Evolutionary conservation across 768 basidiomycete genomes (phyloP).

Genomic region (Tricholoma saponaceum): DNA sequence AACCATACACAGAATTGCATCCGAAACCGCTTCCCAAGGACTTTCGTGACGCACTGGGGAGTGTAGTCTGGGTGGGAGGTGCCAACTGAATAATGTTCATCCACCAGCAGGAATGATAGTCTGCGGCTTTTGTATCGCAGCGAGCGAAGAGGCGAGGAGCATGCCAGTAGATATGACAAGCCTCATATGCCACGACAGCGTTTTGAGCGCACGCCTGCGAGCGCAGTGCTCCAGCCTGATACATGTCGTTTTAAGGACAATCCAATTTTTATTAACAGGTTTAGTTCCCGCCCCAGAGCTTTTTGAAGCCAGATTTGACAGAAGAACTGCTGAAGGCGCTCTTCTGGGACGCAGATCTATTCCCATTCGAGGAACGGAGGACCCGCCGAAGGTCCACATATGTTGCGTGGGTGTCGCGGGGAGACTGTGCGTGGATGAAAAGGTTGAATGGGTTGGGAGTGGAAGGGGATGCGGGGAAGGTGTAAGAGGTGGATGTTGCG

Average conservation of each 20-base stretch:
- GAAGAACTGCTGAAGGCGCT: conserved; percentile 8
- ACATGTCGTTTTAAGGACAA: no score
- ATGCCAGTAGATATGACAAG: background rate
- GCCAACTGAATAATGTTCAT: background rate
- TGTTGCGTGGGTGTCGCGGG: conserved; percentile 34
- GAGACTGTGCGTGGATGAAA: conserved; percentile 31
- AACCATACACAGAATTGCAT: background rate
- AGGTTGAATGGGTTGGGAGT: conserved; percentile 28
- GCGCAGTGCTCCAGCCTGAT: conserved; percentile 6
- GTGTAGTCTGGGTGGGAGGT: background rate
- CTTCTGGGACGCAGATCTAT: conserved; percentile 1
- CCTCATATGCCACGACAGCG: background rate
- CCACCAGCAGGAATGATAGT: background rate
- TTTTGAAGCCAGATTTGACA: conserved; percentile 12
- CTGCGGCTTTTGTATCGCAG: background rate
- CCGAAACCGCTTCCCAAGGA: background rate
- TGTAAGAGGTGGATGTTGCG: conserved; percentile 18
- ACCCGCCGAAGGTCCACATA: conserved; percentile 35
- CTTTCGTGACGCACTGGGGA: background rate
- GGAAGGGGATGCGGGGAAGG: conserved; percentile 22
- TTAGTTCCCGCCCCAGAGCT: conserved; percentile 10
- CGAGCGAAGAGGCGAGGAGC: background rate
- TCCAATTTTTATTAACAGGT: background rate
- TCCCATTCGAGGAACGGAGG: conserved; percentile 25
- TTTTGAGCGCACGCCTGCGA: background rate